These are phyloP conservation scores for Entamoeba dispar DNA, from an alignment of 208 protist genomes.

Conservation along the genomic window DNA sequence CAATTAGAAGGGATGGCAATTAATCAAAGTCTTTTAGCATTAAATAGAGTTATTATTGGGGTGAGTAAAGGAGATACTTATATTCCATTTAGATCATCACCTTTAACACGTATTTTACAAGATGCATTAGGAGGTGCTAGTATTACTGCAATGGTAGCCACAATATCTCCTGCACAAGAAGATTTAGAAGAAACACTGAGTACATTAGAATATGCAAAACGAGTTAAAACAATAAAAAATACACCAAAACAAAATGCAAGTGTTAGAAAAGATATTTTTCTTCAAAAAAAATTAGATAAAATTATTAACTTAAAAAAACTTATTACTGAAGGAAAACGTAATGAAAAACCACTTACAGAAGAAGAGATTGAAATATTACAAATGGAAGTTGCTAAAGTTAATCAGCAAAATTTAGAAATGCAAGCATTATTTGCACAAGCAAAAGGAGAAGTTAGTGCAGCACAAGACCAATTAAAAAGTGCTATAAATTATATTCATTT, in stretches of 20 bases:
- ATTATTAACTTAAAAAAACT: background rate
- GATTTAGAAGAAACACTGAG: constrained; percentile 3
- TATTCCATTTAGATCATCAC: constrained; percentile 75
- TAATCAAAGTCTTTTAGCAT: constrained; percentile 8
- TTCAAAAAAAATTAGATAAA: background rate
- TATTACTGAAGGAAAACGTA: background rate
- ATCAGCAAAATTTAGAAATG: background rate
- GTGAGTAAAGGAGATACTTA: background rate
- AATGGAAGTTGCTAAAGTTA: background rate
- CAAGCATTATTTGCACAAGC: background rate
- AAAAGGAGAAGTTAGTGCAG: background rate
- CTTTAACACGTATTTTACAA: constrained; percentile 69
- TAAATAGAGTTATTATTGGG: constrained; percentile 11
- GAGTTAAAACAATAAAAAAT: constrained; percentile 16
- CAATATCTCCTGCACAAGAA: constrained; percentile 41
- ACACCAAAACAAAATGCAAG: constrained; percentile 1
- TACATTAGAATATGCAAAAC: constrained; percentile 2
- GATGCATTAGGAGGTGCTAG: constrained; percentile 80
- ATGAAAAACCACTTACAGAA: background rate
- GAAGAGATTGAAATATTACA: background rate
- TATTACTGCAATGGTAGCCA: constrained; percentile 50
- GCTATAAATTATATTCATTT: background rate
- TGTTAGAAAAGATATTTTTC: background rate
- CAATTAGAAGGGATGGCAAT: constrained; percentile 11
- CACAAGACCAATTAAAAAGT: background rate